Evolutionary conservation across 148 eudicot species (phyloP), one percentile per base, ranked within the genome.

Genomic region (Vaccinium myrtillus): DNA sequence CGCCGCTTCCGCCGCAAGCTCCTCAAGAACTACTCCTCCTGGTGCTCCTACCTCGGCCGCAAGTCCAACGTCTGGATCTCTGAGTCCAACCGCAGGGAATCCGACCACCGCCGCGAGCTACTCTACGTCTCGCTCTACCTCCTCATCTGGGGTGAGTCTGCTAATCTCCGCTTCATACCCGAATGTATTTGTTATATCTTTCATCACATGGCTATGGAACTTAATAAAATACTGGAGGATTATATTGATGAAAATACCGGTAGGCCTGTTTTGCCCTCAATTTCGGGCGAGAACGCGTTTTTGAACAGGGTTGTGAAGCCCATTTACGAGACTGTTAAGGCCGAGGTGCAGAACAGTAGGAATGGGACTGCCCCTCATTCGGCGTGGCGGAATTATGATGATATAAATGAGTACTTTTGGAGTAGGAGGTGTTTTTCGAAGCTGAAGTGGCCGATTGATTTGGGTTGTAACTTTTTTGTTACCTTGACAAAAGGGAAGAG

Each of bases 401-500:
- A 96, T 82, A 87, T 96, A 15, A 96, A 96, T 54, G 98, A 96
- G 86, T 96, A 96, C 70, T 96, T 96, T 84, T 96, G 99, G 99
- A 93, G 92, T 81, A 88, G 92, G 89, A 95, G 99, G 89, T 96
- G 99, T 79, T 93, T 96, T 80, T 91, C 91, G 12, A 94, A 88
- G 93, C 54, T 96, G 71, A 90, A 90, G 69, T 96, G 98, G 98
- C 98, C 98, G 0, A 85, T 94, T 84, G 93, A 94, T 83, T 30
- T 81, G 32, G 91, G 93, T 50, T 91, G 98, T 79, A 94, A 89
- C 46, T 96, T 96, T 82, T 93, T 93, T 73, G 92, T 89, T 61
- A 91, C 91, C 0, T 80, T 90, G 1, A 88, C 87, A 15, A 90
- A 87, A 85, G 92, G 87, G 56, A 91, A 87, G 87, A 88, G 90